Evolutionary conservation across 176 grass and related monocot species (phyloP).

Genomic region (Triticum turgidum): DNA sequence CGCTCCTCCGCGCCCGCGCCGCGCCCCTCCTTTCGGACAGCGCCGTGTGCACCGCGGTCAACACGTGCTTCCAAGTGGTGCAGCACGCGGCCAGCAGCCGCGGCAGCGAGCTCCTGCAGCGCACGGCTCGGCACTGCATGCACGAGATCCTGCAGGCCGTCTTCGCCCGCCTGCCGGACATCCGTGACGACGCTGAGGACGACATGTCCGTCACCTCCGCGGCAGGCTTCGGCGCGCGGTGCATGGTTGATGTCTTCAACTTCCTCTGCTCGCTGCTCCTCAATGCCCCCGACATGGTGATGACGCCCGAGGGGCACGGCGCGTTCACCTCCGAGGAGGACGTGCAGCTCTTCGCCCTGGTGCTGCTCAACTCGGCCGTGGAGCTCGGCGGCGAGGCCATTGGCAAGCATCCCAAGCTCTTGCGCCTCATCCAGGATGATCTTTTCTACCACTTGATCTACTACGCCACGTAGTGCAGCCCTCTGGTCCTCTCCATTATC

Average conservation of each 20-base stretch:
- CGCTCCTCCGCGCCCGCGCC: constrained; percentile 52
- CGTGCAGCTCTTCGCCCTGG: constrained; percentile 82
- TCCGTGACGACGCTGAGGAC: constrained; percentile 30
- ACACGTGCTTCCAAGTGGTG: constrained; percentile 90
- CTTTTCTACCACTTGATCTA: constrained; percentile 83
- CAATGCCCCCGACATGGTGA: constrained; percentile 53
- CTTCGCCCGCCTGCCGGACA: constrained; percentile 64
- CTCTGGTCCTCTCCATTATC: constrained; percentile 94
- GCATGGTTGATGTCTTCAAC: constrained; percentile 86
- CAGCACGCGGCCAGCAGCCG: constrained; percentile 61
- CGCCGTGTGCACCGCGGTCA: constrained; percentile 75
- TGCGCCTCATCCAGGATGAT: constrained; percentile 80
- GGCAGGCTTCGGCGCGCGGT: constrained; percentile 67
- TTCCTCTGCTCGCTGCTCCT: constrained; percentile 86
- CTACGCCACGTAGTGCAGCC: constrained; percentile 52
- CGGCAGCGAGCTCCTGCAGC: constrained; percentile 76
- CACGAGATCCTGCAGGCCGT: constrained; percentile 83
- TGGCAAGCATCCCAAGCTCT: constrained; percentile 66
- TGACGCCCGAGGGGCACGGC: constrained; percentile 49
- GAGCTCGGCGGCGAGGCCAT: constrained; percentile 85
- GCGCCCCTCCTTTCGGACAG: constrained; percentile 68
- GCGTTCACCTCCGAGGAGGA: constrained; percentile 76
- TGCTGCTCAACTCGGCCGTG: constrained; percentile 80
- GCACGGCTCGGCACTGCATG: constrained; percentile 73
- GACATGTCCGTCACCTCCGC: background rate